Conservation (phyloP, 306 rosid species). For the Vachellia pachyceras region DNA sequence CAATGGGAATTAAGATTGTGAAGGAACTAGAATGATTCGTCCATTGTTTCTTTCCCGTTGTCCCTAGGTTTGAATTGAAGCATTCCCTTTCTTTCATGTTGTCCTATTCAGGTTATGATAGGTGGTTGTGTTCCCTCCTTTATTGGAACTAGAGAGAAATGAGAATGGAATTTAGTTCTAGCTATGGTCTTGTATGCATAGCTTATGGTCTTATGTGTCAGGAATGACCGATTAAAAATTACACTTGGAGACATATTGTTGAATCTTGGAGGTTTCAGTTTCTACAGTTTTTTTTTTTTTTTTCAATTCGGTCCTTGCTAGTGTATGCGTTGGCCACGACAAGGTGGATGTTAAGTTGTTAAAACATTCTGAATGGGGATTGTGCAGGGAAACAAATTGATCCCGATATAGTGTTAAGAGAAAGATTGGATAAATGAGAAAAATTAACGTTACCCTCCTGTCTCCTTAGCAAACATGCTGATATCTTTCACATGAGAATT, state of each 20-base stretch:
- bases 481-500: too few species aligned
- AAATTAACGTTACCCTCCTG: too few species aligned
- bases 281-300: neutral
- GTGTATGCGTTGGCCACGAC: neutral
- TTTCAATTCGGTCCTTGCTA: too few species aligned
- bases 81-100: neutral
- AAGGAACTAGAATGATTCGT: constrained; percentile 69
- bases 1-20: constrained; percentile 82
- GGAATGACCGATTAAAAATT: neutral
- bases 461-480: too few species aligned
- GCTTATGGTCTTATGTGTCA: neutral
- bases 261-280: neutral
- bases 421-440: too few species aligned
- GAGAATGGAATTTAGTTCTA: neutral
- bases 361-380: neutral
- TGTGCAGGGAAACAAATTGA: neutral
- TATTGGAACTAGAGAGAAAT: neutral
- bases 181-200: neutral
- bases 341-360: neutral
- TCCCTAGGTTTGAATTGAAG: neutral
- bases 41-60: neutral
- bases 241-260: neutral
- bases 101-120: neutral
- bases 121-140: neutral
- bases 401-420: neutral